A percentile compares a stretch with the other conserved stretches of the same genome.
Evolutionary conservation across 805 yeast genomes (phyloP).

Genomic region (Saccharomycopsis sp.): DNA sequence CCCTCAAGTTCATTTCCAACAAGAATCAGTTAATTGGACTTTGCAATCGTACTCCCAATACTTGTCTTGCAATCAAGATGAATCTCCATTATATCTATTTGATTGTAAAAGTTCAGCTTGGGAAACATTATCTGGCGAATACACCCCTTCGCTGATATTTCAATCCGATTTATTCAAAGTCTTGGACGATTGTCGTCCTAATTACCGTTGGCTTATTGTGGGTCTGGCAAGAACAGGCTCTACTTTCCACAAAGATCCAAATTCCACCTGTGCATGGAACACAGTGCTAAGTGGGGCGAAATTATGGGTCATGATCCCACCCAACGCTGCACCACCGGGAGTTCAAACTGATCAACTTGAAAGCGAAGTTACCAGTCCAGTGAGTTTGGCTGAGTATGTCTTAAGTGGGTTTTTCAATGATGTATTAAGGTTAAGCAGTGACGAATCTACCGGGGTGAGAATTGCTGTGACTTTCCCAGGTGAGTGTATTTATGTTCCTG

Average conservation of each 20-base stretch:
- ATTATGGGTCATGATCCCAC: constrained; percentile 87
- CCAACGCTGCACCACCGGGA: constrained; percentile 73
- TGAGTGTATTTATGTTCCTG: constrained; percentile 82
- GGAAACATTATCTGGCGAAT: constrained; percentile 46
- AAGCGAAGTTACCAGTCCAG: constrained; percentile 85
- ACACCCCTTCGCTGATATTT: constrained; percentile 47
- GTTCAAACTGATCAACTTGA: constrained; percentile 70
- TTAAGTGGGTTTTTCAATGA: constrained; percentile 74
- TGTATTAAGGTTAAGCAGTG: constrained; percentile 38
- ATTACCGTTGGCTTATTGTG: constrained; percentile 84
- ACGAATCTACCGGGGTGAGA: constrained; percentile 32
- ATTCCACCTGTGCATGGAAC: constrained; percentile 88
- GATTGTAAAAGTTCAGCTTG: constrained; percentile 75
- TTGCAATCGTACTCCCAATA: constrained; percentile 55
- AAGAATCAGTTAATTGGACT: constrained; percentile 82
- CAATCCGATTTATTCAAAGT: constrained; percentile 53
- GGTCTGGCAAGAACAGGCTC: constrained; percentile 83
- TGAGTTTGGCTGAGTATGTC: constrained; percentile 92
- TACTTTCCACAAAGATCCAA: constrained; percentile 91
- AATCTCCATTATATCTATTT: constrained; percentile 77
- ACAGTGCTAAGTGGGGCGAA: constrained; percentile 67
- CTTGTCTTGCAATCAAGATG: constrained; percentile 58
- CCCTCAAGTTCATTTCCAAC: constrained; percentile 60
- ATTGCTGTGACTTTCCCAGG: constrained; percentile 76
- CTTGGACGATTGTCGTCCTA: constrained; percentile 64